Evolutionary conservation across 768 basidiomycete genomes (phyloP).

Genomic region (Pleurotus cornucopiae): DNA sequence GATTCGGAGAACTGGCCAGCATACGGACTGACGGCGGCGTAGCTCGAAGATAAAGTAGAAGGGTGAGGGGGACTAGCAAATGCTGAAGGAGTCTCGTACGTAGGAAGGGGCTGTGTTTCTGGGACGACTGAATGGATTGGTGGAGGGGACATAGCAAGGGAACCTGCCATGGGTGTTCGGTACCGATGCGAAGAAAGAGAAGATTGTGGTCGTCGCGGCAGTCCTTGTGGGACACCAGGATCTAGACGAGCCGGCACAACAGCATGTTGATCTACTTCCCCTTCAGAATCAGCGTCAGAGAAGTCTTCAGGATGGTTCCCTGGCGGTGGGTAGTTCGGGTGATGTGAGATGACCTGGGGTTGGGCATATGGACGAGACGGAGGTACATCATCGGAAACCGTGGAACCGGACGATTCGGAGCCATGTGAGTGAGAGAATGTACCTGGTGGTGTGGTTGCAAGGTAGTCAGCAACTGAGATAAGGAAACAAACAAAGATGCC

Average conservation of each 20-base stretch:
- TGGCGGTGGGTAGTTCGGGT: constrained; percentile 21
- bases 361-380: constrained; percentile 19
- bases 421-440: constrained; percentile 43
- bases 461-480: neutral
- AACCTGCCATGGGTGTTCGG: constrained; percentile 70
- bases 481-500: constrained; percentile 10
- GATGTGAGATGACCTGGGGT: constrained; percentile 16
- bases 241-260: constrained; percentile 21
- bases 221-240: constrained; percentile 25
- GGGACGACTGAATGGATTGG: constrained; percentile 44
- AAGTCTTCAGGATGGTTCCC: constrained; percentile 24
- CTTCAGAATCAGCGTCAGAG: constrained; percentile 46
- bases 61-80: constrained; percentile 48
- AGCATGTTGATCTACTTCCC: constrained; percentile 42
- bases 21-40: constrained; percentile 31
- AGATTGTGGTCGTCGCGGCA: constrained; percentile 57
- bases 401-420: constrained; percentile 66
- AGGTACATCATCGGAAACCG: constrained; percentile 42
- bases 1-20: constrained; percentile 34
- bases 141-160: constrained; percentile 54
- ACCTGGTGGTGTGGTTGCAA: constrained; percentile 22
- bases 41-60: constrained; percentile 33
- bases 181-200: constrained; percentile 75
- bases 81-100: constrained; percentile 69
- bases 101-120: constrained; percentile 66